phyloP scores from a whole-genome alignment of 2,329 filamentous ascomycete species.

The Pseudogymnoascus verrucosus region DNA sequence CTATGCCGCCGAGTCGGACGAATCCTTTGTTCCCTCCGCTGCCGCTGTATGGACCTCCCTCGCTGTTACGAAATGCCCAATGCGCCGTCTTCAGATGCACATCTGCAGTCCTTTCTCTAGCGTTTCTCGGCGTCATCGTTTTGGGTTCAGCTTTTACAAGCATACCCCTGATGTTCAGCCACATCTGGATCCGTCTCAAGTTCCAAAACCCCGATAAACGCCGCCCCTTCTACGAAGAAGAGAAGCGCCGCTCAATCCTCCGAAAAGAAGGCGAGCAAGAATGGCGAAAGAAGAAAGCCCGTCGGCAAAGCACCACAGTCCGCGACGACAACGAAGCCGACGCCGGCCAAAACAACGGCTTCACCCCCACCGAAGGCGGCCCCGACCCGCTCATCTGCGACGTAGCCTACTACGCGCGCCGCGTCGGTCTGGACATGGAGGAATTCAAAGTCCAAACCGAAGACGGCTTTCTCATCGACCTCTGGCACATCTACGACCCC shows the following conservation, averaged over 20 bases:
- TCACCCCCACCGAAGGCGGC: slow-evolving; percentile 69
- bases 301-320: slow-evolving; percentile 28
- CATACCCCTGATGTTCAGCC: slow-evolving; percentile 43
- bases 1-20: slow-evolving; percentile 58
- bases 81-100: slow-evolving; percentile 56
- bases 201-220: slow-evolving; percentile 50
- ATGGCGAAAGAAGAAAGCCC: slow-evolving; percentile 48
- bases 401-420: slow-evolving; percentile 74
- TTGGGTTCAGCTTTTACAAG: slow-evolving; percentile 64
- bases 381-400: slow-evolving; percentile 72
- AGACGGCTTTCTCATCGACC: slow-evolving; percentile 81
- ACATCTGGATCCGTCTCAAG: slow-evolving; percentile 45
- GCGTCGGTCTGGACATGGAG: slow-evolving; percentile 82
- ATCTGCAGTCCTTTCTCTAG: slow-evolving; percentile 68
- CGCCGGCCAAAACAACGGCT: slow-evolving; percentile 38
- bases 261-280: slow-evolving; percentile 49
- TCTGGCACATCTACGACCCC: slow-evolving; percentile 88
- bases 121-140: slow-evolving; percentile 70
- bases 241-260: slow-evolving; percentile 48
- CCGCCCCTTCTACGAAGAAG: slow-evolving; percentile 67
- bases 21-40: slow-evolving; percentile 79
- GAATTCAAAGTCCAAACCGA: slow-evolving; percentile 81
- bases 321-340: slow-evolving; percentile 33
- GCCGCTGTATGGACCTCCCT: slow-evolving; percentile 72
- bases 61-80: slow-evolving; percentile 55